Evolutionary conservation across 2,329 filamentous ascomycete species (phyloP), one percentile per base, ranked within the genome.

Genomic region (Sphaerulina vaccinii): DNA sequence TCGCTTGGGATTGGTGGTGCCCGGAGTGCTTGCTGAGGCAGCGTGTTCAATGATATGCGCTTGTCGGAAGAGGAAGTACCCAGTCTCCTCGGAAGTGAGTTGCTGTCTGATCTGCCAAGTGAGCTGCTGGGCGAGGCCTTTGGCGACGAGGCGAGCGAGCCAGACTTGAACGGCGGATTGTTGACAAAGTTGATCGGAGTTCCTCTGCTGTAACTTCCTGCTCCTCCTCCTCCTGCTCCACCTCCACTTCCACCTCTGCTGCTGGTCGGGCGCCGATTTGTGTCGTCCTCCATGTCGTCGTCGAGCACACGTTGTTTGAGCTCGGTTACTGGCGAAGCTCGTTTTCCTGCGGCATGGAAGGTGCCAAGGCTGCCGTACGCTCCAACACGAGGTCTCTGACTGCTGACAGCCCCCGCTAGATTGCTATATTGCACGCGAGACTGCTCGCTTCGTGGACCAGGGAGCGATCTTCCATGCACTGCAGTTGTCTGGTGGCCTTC

Each of bases 141-240:
- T 36, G 63, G 58, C 15, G 61, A 62, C 1, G 62, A 79, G 76
- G 92, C 3, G n/a, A 97, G 76, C 1, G 92, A 95, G 9, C 92
- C 92, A 11, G 91, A 89, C 71, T 99, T 99, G 76, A 99, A 99
- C 0, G 92, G 91, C 62, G 95, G 89, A 64, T 96, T 96, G 0
- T 89, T 95, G 18, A 96, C 0, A 90, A 96, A 5, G 88, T 85
- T 47, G 90, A 83, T 62, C 13, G 59, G 57, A 18, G 54, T 42
- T 22, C 57, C 46, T 23, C 52, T 51, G 27, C 27, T 13, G 9
- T 32, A 4, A 32, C 27, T 32, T 10, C 27, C 27, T 8, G 27
- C 27, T 32, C 27, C 27, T 32, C 27, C 27, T 32, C 27, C 27
- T 9, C 24, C 24, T 29, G 8, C 24, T 3, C 24, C 24, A 3